Base-by-base conservation (phyloP, 2,329 filamentous ascomycete genomes). In the Aaosphaeria pasadenensis region DNA sequence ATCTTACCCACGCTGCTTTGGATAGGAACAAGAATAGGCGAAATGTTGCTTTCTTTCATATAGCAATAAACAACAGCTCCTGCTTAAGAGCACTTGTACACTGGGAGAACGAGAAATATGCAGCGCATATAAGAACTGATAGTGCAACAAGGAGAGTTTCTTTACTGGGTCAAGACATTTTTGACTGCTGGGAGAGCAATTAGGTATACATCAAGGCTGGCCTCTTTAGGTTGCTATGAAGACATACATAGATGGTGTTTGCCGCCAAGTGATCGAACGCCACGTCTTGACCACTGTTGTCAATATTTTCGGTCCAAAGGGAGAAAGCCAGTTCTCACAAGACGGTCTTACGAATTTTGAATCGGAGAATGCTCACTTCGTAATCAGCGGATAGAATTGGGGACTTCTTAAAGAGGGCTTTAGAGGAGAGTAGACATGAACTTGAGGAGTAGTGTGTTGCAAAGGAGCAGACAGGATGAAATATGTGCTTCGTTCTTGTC, bases 11-110 rank as follows among this genome's bases (percentile, higher is more conserved):
- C 46, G 67, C 69, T 2, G 74, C 77, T 0, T 58, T 77, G 0
- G 71, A 79, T 17, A 81, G 81, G 0, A 70, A 65, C 0, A 84
- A 82, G 52, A 71, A 64, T 5, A 62, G 77, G 49, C 9, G 33
- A 13, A 13, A 36, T 11, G 33, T 13, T 9, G 28, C 53, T 0
- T 84, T 82, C 58, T 83, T 83, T 50, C 67, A 42, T 6, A 11
- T 33, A 4, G 29, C 7, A 28, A 33, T 4, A 5, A 28, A 31
- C 4, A 29, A 24, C 17, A 24, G 29, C 32, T 30, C 36, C 30
- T 24, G 5, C 47, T 13, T 11, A 44, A 24, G 42, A 24, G 17
- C 40, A 7, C 11, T 69, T 17, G 57, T 63, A 3, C 68, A 72
- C 39, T 42, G 62, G n/a, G 56, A 72, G 39, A 59, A 62, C 7